Evolutionary conservation across 805 yeast species (phyloP), one percentile per base, ranked within the genome.

Genomic region (Lachancea thermotolerans): DNA sequence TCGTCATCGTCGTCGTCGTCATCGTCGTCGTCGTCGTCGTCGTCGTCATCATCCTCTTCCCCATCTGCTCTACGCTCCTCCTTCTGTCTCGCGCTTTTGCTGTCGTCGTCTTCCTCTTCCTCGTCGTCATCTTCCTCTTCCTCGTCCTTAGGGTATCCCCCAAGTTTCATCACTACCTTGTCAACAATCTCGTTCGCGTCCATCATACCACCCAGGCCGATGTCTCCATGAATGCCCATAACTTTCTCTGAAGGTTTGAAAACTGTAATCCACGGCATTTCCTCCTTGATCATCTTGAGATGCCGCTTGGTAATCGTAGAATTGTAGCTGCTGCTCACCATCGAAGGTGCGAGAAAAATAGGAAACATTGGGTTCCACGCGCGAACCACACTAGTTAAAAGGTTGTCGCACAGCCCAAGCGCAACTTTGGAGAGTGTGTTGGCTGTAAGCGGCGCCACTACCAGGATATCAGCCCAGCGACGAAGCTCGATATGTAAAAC

Each of bases 181-280:
- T 89, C 95, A 15, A 89, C 96, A 55, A 93, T 83, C 62, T 90
- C 97, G 62, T 87, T 85, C 79, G 95, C 88, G 56, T 93, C 98
- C 82, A 90, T 84, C 98, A 93, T 93, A 44, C 99, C 98, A 40
- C 99, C 98, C 88, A 93, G 85, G n/a, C 98, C 98, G 46, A 93
- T 89, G 56, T 91, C 98, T 49, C 99, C 98, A 68, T 90, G 88
- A 35, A 87, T 77, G 46, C 95, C 88, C 59, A 85, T 80, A 5
- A 91, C 95, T 65, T 91, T 91, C 64, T 91, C 99, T 18, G 89
- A 88, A 0, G 99, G 99, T 62, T 82, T 84, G 59, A 93, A 73
- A n/a, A 91, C 79, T 53, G 88, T 95, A 50, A 91, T 82, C 91
- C 95, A 91, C 31, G 91, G 87, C 93, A 93, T 90, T 52, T 89